Conservation (phyloP, 768 basidiomycete genomes). For the Kwoniella pini region DNA sequence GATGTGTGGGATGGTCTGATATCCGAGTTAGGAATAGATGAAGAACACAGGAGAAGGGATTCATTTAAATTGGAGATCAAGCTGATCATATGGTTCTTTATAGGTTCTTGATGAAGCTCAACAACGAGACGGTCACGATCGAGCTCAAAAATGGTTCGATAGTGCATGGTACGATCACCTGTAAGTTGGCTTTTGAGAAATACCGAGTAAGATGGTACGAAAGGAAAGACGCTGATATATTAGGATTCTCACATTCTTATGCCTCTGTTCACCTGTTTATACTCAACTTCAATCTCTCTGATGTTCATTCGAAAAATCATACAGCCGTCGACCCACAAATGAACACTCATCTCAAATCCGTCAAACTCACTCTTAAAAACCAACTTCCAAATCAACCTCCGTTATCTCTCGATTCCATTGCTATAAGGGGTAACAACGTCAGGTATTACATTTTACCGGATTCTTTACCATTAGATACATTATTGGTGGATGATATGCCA, state of each 20-base stretch:
- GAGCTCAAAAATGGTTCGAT: constrained; percentile 97
- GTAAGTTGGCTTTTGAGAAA: constrained; percentile 57
- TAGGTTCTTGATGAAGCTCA: constrained; percentile 99
- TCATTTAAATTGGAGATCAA: not conserved
- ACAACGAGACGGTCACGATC: constrained; percentile 97
- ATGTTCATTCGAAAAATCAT: constrained; percentile 56
- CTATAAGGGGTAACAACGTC: constrained; percentile 94
- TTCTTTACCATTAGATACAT: constrained; percentile 90
- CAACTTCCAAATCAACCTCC: constrained; percentile 57
- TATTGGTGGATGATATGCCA: constrained; percentile 95
- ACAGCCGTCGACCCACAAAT: constrained; percentile 99
- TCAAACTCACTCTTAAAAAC: constrained; percentile 92
- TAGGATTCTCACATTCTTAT: no score
- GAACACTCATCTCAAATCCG: constrained; percentile 98
- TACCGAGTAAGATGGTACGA: no score
- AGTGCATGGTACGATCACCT: constrained; percentile 95
- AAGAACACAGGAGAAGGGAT: constrained; percentile 2
- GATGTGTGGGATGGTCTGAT: no score
- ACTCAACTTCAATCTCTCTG: not conserved
- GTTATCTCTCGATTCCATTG: constrained; percentile 79
- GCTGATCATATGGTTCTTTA: constrained; percentile 8
- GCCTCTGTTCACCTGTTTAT: no score
- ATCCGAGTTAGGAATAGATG: constrained; percentile 1
- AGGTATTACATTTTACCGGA: constrained; percentile 98
- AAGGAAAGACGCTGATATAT: not conserved